Conservation (phyloP, 2,329 filamentous ascomycete genomes). For the Fusarium beomiforme region DNA sequence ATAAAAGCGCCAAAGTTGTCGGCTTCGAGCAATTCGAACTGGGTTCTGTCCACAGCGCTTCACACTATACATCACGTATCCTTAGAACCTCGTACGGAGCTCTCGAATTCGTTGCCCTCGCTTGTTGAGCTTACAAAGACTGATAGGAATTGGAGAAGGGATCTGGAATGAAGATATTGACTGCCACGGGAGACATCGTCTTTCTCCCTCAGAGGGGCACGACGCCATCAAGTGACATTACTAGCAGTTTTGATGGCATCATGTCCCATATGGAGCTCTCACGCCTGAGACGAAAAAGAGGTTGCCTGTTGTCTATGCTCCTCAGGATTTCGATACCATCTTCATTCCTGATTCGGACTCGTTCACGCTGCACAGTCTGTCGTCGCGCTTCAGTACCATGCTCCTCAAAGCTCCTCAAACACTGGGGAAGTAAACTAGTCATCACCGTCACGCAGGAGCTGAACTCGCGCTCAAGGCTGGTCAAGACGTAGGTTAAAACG, state of each 20-base stretch:
- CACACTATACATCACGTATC: constrained; percentile 26
- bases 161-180: constrained; percentile 17
- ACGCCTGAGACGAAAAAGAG: neutral
- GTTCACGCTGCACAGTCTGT: constrained; percentile 12
- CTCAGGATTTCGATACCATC: constrained; percentile 9
- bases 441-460: neutral
- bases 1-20: neutral
- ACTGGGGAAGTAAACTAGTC: neutral
- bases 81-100: constrained; percentile 25
- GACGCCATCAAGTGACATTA: neutral
- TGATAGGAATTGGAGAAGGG: constrained; percentile 17
- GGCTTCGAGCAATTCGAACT: neutral
- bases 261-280: constrained; percentile 16
- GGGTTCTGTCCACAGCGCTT: neutral
- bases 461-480: constrained; percentile 5
- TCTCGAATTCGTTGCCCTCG: constrained; percentile 27
- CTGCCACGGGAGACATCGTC: constrained; percentile 27
- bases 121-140: constrained; percentile 29
- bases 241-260: constrained; percentile 6
- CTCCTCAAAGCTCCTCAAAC: neutral
- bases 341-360: constrained; percentile 33
- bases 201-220: constrained; percentile 22
- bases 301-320: constrained; percentile 23
- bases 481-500: neutral
- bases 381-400: neutral